phyloP scores from a whole-genome alignment of 2,329 filamentous ascomycete species.

The Furcasterigmium sp. region DNA sequence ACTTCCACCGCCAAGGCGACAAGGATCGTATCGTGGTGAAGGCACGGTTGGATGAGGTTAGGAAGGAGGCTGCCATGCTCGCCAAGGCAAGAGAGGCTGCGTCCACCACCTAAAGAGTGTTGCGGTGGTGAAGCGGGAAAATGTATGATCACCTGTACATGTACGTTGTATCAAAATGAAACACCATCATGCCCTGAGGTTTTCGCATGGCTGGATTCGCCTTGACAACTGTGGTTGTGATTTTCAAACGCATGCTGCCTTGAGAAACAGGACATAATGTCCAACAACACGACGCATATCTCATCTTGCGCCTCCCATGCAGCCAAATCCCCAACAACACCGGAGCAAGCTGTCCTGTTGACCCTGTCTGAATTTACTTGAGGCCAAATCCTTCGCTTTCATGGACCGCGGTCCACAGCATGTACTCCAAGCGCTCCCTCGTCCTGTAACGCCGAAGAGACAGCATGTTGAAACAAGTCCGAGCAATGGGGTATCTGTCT shows the following conservation, averaged over 20 bases:
- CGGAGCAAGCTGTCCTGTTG: conserved; percentile 10
- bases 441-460: conserved; percentile 69
- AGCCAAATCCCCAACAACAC: too few species aligned
- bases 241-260: too few species aligned
- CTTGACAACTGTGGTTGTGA: too few species aligned
- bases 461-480: conserved; percentile 87
- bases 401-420: conserved; percentile 80
- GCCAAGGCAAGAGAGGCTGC: conserved; percentile 27
- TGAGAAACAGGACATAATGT: too few species aligned
- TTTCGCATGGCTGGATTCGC: too few species aligned
- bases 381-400: conserved; percentile 91
- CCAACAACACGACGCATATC: too few species aligned
- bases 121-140: neutral
- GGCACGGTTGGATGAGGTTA: conserved; percentile 46
- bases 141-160: conserved; percentile 4
- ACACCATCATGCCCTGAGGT: too few species aligned
- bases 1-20: conserved; percentile 43
- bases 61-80: conserved; percentile 53
- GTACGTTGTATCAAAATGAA: neutral
- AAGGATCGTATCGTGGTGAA: conserved; percentile 50
- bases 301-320: too few species aligned
- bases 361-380: conserved; percentile 43
- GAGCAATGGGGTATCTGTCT: conserved; percentile 73
- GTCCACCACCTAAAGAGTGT: neutral
- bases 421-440: conserved; percentile 60